A percentile compares a stretch with the other conserved stretches of the same genome.
Evolutionary conservation across 164 flowering plant genomes (phyloP).

Genomic region (Aristolochia fimbriata): DNA sequence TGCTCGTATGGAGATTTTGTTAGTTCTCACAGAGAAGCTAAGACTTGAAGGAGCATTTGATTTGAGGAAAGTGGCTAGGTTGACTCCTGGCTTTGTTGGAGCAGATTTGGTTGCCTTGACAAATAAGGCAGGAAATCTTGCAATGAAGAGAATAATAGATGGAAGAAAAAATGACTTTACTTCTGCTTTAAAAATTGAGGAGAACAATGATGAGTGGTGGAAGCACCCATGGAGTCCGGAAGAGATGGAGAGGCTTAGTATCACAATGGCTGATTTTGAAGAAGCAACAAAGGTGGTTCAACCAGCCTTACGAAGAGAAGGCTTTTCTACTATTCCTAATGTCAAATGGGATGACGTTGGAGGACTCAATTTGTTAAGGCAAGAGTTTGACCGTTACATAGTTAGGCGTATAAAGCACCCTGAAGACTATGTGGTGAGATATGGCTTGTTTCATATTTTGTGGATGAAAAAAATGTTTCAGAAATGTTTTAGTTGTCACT

Average conservation of each 20-base stretch:
- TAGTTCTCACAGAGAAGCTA: conserved; percentile 46
- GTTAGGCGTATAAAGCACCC: conserved; percentile 62
- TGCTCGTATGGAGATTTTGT: conserved; percentile 68
- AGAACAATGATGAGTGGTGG: conserved; percentile 46
- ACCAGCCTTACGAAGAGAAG: conserved; percentile 86
- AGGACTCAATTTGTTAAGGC: conserved; percentile 60
- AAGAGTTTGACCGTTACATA: conserved; percentile 57
- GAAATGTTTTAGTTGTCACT: not conserved
- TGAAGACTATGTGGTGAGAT: conserved; percentile 50
- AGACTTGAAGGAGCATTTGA: conserved; percentile 71
- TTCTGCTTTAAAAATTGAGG: conserved; percentile 12
- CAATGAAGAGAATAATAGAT: conserved; percentile 56
- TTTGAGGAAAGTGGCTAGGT: conserved; percentile 53
- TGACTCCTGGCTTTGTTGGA: conserved; percentile 90
- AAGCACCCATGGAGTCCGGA: conserved; percentile 50
- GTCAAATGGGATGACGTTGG: conserved; percentile 97
- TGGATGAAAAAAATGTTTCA: not conserved
- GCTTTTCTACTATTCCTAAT: conserved; percentile 75
- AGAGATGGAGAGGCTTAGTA: conserved; percentile 62
- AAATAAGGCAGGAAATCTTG: conserved; percentile 76
- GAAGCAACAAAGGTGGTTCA: conserved; percentile 75
- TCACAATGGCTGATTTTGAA: conserved; percentile 89
- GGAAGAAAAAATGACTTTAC: conserved; percentile 39
- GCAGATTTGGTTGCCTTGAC: conserved; percentile 72
- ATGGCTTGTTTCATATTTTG: not conserved